Percentiles rank a stretch among this genome's conserved stretches.
Evolutionary conservation across 2,329 filamentous ascomycete species (phyloP).

Genomic region (Monosporascus sp.): DNA sequence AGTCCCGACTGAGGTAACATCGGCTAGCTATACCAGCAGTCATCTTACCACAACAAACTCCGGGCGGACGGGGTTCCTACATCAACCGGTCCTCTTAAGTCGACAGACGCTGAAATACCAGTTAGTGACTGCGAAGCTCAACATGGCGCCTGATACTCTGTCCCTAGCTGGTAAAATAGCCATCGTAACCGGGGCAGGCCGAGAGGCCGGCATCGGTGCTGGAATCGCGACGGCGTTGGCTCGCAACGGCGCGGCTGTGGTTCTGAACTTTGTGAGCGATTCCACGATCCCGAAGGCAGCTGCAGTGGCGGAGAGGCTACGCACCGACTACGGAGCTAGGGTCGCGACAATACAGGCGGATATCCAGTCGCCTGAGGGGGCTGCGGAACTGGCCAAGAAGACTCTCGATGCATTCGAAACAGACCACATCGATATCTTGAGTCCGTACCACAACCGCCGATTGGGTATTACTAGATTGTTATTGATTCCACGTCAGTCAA

Average conservation of each 20-base stretch:
- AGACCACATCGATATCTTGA: constrained; percentile 36
- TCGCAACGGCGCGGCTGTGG: constrained; percentile 35
- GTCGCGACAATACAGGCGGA: constrained; percentile 29
- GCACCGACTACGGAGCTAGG: constrained; percentile 22
- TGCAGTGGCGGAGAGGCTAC: constrained; percentile 22
- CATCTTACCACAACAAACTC: no score
- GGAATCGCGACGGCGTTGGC: constrained; percentile 35
- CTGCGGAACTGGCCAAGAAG: constrained; percentile 27
- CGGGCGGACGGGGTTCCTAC: no score
- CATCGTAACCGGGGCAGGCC: constrained; percentile 40
- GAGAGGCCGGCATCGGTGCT: constrained; percentile 39
- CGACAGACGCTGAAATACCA: no score
- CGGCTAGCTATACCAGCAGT: no score
- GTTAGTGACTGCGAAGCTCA: no score
- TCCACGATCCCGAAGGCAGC: constrained; percentile 24
- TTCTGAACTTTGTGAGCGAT: constrained; percentile 36
- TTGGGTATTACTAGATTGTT: background rate
- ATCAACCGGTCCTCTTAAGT: no score
- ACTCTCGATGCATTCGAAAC: constrained; percentile 29
- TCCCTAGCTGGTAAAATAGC: constrained; percentile 36
- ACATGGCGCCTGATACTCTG: constrained; percentile 30
- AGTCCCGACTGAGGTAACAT: no score
- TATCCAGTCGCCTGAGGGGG: constrained; percentile 27
- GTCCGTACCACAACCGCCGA: constrained; percentile 17
- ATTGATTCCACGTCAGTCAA: constrained; percentile 14